These are phyloP conservation scores for Paralagenidium karlingii DNA, from an alignment of 352 stramenopile species.

Conservation along the genomic window DNA sequence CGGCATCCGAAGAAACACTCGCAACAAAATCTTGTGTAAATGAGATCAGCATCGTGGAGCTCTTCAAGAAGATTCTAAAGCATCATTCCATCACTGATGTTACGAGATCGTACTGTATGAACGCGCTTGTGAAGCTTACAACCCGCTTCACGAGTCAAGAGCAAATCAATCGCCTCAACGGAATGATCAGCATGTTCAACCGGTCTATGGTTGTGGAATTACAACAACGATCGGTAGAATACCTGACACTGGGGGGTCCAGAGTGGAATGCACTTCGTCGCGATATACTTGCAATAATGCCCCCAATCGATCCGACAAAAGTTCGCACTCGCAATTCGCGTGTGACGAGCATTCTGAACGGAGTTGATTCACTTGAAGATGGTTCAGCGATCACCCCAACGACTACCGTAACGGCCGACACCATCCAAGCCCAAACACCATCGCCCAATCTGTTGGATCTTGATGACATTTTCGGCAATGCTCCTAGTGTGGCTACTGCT, in stretches of 20 bases:
- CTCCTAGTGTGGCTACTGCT: constrained; percentile 13
- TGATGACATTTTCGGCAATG: constrained; percentile 91
- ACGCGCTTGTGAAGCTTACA: constrained; percentile 92
- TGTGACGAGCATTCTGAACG: constrained; percentile 16
- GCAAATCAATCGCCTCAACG: constrained; percentile 67
- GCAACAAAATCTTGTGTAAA: constrained; percentile 51
- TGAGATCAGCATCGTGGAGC: constrained; percentile 49
- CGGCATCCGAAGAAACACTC: constrained; percentile 33
- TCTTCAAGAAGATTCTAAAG: constrained; percentile 70
- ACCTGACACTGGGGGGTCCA: constrained; percentile 79
- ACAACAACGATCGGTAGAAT: constrained; percentile 96
- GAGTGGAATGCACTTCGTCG: constrained; percentile 54
- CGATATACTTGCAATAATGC: constrained; percentile 91
- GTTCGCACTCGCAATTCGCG: constrained; percentile 52
- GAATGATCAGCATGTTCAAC: constrained; percentile 85
- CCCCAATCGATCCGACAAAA: constrained; percentile 85
- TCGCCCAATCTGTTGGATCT: constrained; percentile 86
- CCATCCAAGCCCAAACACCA: constrained; percentile 1
- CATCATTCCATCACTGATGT: constrained; percentile 71
- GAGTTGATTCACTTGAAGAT: too few relatives aligned
- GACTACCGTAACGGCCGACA: constrained; percentile 4
- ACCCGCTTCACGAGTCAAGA: constrained; percentile 73
- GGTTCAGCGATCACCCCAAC: constrained; percentile 6
- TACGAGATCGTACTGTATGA: constrained; percentile 76
- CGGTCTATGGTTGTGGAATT: constrained; percentile 90